A percentile compares a stretch with the other conserved stretches of the same genome.
Evolutionary conservation across 2,329 filamentous ascomycete species (phyloP).

Genomic region (Cyclaneusma minus): DNA sequence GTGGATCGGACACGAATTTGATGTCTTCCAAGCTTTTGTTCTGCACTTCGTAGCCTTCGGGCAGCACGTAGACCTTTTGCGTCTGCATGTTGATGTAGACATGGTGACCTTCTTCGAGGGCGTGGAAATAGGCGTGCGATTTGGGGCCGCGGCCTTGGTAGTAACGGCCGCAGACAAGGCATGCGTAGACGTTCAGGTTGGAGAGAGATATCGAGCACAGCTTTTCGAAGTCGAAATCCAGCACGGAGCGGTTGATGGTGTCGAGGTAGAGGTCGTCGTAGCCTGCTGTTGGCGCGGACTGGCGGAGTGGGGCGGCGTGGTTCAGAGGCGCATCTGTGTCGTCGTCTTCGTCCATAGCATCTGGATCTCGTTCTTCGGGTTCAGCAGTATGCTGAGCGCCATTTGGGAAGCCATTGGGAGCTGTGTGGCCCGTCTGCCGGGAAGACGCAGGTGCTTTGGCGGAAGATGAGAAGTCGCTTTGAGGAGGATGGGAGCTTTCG

Average conservation of each 20-base stretch:
- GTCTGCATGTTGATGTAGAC: slow-evolving; percentile 97
- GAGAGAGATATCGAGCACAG: slow-evolving; percentile 89
- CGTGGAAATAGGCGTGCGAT: slow-evolving; percentile 95
- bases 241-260: slow-evolving; percentile 80
- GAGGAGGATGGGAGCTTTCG: slow-evolving; percentile 16
- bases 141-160: slow-evolving; percentile 87
- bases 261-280: slow-evolving; percentile 96
- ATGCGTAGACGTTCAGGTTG: slow-evolving; percentile 98
- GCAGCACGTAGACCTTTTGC: slow-evolving; percentile 79
- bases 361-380: slow-evolving; percentile 13
- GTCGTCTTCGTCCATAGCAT: slow-evolving; percentile 17
- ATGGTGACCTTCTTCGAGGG: slow-evolving; percentile 87
- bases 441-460: too few species aligned
- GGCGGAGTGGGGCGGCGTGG: slow-evolving; percentile 37
- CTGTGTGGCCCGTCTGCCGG: too few species aligned
- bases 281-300: slow-evolving; percentile 66
- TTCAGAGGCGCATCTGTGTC: slow-evolving; percentile 19
- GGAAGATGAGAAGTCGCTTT: not conserved
- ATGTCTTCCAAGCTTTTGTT: slow-evolving; percentile 94
- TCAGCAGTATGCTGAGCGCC: slow-evolving; percentile 16
- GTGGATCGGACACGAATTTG: slow-evolving; percentile 91
- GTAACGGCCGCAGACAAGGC: slow-evolving; percentile 94
- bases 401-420: slow-evolving; percentile 9
- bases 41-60: slow-evolving; percentile 92
- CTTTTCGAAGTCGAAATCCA: slow-evolving; percentile 99